A percentile compares a stretch with the other conserved stretches of the same genome.
phyloP scores from a whole-genome alignment of 768 basidiomycete species.

The Kwoniella sp. region DNA sequence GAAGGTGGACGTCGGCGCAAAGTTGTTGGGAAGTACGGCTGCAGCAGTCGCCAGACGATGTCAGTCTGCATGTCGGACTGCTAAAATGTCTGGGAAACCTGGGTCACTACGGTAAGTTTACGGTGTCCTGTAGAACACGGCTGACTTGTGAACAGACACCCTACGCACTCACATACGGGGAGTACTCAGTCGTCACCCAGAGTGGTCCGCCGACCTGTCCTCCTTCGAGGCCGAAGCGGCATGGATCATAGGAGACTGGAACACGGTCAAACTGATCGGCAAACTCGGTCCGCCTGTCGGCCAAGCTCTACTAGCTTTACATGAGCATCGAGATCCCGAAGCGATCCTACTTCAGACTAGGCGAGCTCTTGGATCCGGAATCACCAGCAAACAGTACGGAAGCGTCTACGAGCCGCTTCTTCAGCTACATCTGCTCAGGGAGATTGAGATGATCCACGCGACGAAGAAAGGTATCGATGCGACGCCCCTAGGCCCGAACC shows the following conservation, averaged over 20 bases:
- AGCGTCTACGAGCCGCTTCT: slow-evolving; percentile 84
- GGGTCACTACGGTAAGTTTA: slow-evolving; percentile 85
- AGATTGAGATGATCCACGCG: slow-evolving; percentile 66
- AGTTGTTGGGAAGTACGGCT: slow-evolving; percentile 98
- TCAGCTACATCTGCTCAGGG: slow-evolving; percentile 81
- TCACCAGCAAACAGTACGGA: slow-evolving; percentile 78
- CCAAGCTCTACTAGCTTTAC: slow-evolving; percentile 77
- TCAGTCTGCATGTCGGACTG: slow-evolving; percentile 84
- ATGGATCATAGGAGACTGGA: slow-evolving; percentile 95
- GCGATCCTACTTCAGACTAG: slow-evolving; percentile 61
- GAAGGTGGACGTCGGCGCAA: slow-evolving; percentile 96
- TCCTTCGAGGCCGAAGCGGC: slow-evolving; percentile 90
- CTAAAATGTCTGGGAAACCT: slow-evolving; percentile 88
- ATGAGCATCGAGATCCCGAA: slow-evolving; percentile 59
- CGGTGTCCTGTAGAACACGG: not conserved
- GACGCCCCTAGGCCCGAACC: slow-evolving; percentile 19
- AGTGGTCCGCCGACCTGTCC: slow-evolving; percentile 75
- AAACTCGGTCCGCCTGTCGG: slow-evolving; percentile 62
- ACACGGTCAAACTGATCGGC: slow-evolving; percentile 70
- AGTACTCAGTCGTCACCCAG: slow-evolving; percentile 76
- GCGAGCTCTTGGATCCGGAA: slow-evolving; percentile 72
- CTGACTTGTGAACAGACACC: slow-evolving; percentile 65
- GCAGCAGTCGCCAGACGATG: slow-evolving; percentile 85
- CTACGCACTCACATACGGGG: slow-evolving; percentile 91
- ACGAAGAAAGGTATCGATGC: slow-evolving; percentile 57